Evolutionary conservation across 108 stramenopile genomes (phyloP).

Genomic region (Discostella pseudostelligera): DNA sequence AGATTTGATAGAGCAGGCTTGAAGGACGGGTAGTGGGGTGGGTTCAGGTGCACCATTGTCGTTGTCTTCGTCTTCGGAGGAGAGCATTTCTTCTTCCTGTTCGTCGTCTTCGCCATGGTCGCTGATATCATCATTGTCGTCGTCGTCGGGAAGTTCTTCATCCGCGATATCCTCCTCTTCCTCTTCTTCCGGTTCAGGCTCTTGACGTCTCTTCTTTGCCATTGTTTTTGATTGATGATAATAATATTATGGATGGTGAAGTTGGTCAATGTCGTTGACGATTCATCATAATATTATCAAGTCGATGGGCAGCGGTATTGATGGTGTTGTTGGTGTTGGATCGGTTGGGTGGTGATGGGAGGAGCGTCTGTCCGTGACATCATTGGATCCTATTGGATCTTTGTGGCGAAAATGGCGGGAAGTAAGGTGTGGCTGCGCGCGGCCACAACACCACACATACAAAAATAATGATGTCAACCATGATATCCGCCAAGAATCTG

Average conservation of each 20-base stretch:
- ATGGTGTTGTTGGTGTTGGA: no score
- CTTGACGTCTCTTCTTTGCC: slow-evolving; percentile 51
- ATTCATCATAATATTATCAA: no score
- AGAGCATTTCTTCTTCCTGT: slow-evolving; percentile 17
- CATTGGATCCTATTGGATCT: no score
- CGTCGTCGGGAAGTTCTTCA: slow-evolving; percentile 21
- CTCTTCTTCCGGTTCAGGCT: slow-evolving; percentile 22
- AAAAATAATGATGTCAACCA: not conserved
- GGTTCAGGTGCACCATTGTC: slow-evolving; percentile 13
- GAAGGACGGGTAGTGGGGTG: not conserved
- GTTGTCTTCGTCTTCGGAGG: slow-evolving; percentile 19
- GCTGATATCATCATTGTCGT: slow-evolving; percentile 14
- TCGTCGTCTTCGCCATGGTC: slow-evolving; percentile 24
- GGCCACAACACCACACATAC: no score
- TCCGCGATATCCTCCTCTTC: slow-evolving; percentile 11
- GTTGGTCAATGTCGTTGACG: no score
- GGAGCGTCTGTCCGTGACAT: slow-evolving; percentile 1
- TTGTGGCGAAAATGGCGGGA: no score
- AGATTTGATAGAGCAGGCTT: slow-evolving; percentile 17
- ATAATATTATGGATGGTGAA: no score
- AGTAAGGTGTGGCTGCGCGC: no score
- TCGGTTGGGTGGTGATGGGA: not conserved
- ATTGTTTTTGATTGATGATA: no score
- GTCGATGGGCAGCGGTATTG: no score
- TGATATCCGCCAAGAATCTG: slow-evolving; percentile 3